Conservation (phyloP, 768 basidiomycete genomes). For the Tephrocybe sp. region DNA sequence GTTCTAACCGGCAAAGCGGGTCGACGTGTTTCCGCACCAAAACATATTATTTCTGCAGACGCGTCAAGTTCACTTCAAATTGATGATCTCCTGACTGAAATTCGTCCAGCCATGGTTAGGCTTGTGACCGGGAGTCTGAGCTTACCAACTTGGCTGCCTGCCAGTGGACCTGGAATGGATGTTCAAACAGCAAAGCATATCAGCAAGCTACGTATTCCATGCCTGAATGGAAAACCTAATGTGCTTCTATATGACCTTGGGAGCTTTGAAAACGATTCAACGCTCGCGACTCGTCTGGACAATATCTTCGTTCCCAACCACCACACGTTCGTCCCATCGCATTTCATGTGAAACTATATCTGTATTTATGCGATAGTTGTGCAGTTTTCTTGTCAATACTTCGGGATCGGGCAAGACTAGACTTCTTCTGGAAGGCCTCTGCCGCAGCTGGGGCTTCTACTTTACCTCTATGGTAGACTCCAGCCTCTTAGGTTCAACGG, state of each 20-base stretch:
- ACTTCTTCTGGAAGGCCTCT: constrained; percentile 41
- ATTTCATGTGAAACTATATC: not conserved
- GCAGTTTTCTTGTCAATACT: constrained; percentile 43
- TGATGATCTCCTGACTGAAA: constrained; percentile 21
- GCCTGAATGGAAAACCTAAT: constrained; percentile 35
- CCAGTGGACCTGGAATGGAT: constrained; percentile 15
- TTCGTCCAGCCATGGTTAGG: constrained; percentile 28
- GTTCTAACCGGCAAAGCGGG: constrained; percentile 6
- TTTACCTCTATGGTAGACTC: constrained; percentile 44
- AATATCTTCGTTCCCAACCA: constrained; percentile 43
- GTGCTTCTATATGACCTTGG: constrained; percentile 40
- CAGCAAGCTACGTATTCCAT: constrained; percentile 29
- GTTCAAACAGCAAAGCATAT: constrained; percentile 24
- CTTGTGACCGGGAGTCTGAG: constrained; percentile 31
- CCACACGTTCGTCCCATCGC: constrained; percentile 32
- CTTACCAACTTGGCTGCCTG: constrained; percentile 31
- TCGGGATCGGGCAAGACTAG: constrained; percentile 47
- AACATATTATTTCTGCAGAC: constrained; percentile 15
- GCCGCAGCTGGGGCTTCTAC: constrained; percentile 45
- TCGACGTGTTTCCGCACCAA: constrained; percentile 1
- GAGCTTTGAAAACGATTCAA: constrained; percentile 29
- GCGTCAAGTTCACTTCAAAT: constrained; percentile 16
- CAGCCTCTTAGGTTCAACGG: constrained; percentile 40
- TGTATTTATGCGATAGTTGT: not conserved
- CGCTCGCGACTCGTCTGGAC: constrained; percentile 28